Percentiles rank a stretch among this genome's conserved stretches.
Conservation (phyloP, 352 stramenopile species). For the Pythium insidiosum region DNA sequence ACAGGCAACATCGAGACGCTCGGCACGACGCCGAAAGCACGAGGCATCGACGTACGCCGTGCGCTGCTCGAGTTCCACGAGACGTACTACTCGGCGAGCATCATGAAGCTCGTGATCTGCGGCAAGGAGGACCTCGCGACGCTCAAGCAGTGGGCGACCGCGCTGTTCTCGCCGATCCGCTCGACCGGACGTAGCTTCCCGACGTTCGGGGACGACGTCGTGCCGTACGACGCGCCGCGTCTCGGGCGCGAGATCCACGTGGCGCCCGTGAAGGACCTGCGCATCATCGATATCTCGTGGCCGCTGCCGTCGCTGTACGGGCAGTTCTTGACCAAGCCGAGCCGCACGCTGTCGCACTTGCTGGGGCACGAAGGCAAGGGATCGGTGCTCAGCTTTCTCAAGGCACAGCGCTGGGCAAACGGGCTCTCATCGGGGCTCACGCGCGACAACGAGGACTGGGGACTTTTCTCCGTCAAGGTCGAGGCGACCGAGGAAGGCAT, state of each 20-base stretch:
- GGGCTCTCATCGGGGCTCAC: slow-evolving; percentile 53
- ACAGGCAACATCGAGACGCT: slow-evolving; percentile 86
- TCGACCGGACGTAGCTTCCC: slow-evolving; percentile 52
- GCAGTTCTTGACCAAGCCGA: slow-evolving; percentile 58
- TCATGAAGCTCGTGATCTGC: slow-evolving; percentile 89
- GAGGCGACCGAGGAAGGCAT: slow-evolving; percentile 63
- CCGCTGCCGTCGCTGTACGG: slow-evolving; percentile 44
- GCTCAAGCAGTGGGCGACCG: slow-evolving; percentile 62
- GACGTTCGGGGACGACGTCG: slow-evolving; percentile 32
- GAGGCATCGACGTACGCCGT: slow-evolving; percentile 53
- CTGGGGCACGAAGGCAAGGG: slow-evolving; percentile 91
- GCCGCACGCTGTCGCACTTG: slow-evolving; percentile 87
- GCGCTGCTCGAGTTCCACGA: slow-evolving; percentile 82
- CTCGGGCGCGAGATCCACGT: slow-evolving; percentile 44
- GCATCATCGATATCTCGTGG: slow-evolving; percentile 70
- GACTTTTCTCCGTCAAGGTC: slow-evolving; percentile 57
- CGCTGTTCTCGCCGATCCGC: slow-evolving; percentile 78
- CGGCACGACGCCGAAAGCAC: slow-evolving; percentile 21
- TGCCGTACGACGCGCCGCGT: slow-evolving; percentile 41
- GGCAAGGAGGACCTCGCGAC: slow-evolving; percentile 83
- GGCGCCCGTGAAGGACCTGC: slow-evolving; percentile 55
- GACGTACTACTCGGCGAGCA: slow-evolving; percentile 86
- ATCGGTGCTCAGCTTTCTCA: slow-evolving; percentile 91
- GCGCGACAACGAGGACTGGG: slow-evolving; percentile 66
- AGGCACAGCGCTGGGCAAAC: slow-evolving; percentile 72